phyloP scores from a whole-genome alignment of 768 basidiomycete genomes.

The Pleurotus sapidus region DNA sequence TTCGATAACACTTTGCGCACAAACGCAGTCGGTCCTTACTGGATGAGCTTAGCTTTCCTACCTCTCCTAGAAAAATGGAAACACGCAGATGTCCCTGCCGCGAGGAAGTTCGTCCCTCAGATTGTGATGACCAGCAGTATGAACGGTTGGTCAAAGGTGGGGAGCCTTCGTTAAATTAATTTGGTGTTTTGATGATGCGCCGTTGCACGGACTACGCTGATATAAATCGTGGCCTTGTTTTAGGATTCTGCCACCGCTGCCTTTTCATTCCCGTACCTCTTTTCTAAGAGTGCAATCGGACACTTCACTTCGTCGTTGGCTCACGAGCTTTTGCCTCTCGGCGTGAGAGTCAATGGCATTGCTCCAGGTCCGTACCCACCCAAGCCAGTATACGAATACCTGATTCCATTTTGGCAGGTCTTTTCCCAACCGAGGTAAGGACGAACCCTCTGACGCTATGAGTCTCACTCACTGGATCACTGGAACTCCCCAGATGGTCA shows the following conservation, averaged over 20 bases:
- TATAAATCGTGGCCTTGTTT: background rate
- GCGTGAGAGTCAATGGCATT: conserved; percentile 47
- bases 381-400: background rate
- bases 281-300: conserved; percentile 45
- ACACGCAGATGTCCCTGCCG: conserved; percentile 20
- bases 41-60: conserved; percentile 55
- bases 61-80: conserved; percentile 50
- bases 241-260: conserved; percentile 40
- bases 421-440: conserved; percentile 27
- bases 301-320: conserved; percentile 44
- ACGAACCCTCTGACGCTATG: background rate
- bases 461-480: background rate
- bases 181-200: no score
- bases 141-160: conserved; percentile 51
- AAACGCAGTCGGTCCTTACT: conserved; percentile 47
- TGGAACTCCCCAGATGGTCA: conserved; percentile 22
- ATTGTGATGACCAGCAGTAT: conserved; percentile 49
- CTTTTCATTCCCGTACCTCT: conserved; percentile 41
- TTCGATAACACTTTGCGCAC: conserved; percentile 34
- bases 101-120: conserved; percentile 40
- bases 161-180: background rate
- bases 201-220: background rate
- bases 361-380: conserved; percentile 29
- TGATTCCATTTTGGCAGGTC: conserved; percentile 14
- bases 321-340: conserved; percentile 44